Percentiles rank a stretch among this genome's conserved stretches.
Conservation (phyloP, 2,329 filamentous ascomycete species). For the Neopestalotiopsis sp. region DNA sequence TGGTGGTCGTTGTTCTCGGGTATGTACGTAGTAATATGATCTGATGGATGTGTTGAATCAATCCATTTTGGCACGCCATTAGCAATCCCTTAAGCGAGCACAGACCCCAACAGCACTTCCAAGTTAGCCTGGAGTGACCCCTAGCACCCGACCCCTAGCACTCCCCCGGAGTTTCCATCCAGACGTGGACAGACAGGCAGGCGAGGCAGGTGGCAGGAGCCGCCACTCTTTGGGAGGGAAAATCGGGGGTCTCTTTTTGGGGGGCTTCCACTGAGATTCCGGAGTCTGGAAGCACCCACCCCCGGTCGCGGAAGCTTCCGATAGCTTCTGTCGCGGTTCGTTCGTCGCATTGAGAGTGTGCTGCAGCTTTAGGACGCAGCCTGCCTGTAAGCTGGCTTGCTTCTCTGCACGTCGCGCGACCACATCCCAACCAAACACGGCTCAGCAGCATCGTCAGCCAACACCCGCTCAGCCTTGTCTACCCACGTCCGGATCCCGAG, state of each 20-base stretch:
- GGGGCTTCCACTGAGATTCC: neutral
- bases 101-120: neutral
- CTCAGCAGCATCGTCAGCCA: neutral
- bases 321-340: neutral
- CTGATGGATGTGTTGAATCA: too few relatives aligned
- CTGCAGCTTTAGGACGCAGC: too few relatives aligned
- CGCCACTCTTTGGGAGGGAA: too few relatives aligned
- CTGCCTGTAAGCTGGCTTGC: too few relatives aligned
- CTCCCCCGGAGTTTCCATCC: too few relatives aligned
- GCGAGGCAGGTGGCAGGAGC: too few relatives aligned
- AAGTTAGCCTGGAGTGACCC: neutral
- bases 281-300: neutral
- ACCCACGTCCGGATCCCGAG: neutral
- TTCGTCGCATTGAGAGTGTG: neutral
- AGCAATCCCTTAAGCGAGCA: neutral
- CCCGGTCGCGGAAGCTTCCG: neutral
- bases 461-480: too few relatives aligned
- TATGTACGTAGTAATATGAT: too few relatives aligned
- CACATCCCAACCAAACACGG: neutral
- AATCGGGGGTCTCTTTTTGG: neutral
- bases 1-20: too few relatives aligned
- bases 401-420: neutral
- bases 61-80: too few relatives aligned
- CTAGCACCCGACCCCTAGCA: neutral
- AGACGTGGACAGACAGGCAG: too few relatives aligned